Percentiles rank a stretch among this genome's conserved stretches.
Conservation (phyloP, 2,329 filamentous ascomycete genomes). For the Penicillium polonicum region DNA sequence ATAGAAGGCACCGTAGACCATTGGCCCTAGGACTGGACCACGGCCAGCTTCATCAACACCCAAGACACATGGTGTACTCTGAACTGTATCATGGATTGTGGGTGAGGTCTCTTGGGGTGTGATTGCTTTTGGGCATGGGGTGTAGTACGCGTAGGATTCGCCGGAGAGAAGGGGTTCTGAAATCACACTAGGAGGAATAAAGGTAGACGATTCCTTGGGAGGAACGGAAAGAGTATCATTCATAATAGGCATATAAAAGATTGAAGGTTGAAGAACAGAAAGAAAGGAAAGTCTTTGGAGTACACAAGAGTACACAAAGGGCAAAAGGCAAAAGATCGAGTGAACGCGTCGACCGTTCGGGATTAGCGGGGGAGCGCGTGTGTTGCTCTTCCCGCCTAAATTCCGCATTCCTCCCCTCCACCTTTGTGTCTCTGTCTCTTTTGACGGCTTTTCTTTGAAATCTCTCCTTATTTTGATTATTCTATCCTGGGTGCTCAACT, state of each 20-base stretch:
- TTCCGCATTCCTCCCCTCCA: slow-evolving; percentile 26
- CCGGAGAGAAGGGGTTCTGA: slow-evolving; percentile 58
- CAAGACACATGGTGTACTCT: slow-evolving; percentile 66
- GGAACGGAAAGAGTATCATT: slow-evolving; percentile 20
- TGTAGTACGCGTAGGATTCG: slow-evolving; percentile 70
- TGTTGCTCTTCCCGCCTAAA: slow-evolving; percentile 23
- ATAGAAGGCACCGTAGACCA: slow-evolving; percentile 72
- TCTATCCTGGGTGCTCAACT: slow-evolving; percentile 17
- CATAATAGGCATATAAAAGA: slow-evolving; percentile 28
- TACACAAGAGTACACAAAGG: not conserved
- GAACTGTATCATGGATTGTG: slow-evolving; percentile 33
- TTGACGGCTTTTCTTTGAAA: not conserved
- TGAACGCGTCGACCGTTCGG: slow-evolving; percentile 38
- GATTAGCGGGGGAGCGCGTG: slow-evolving; percentile 34
- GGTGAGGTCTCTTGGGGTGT: slow-evolving; percentile 42
- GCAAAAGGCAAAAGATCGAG: slow-evolving; percentile 2
- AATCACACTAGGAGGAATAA: slow-evolving; percentile 70
- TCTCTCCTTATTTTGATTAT: not conserved
- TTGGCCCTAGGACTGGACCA: slow-evolving; percentile 82
- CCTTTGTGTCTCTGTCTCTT: slow-evolving; percentile 3
- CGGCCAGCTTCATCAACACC: slow-evolving; percentile 93
- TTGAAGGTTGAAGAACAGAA: not conserved
- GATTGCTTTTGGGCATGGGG: slow-evolving; percentile 63
- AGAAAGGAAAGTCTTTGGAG: not conserved
- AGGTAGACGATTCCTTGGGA: slow-evolving; percentile 43